Evolutionary conservation across 208 protist genomes (phyloP).

Genomic region (Leishmania major): DNA sequence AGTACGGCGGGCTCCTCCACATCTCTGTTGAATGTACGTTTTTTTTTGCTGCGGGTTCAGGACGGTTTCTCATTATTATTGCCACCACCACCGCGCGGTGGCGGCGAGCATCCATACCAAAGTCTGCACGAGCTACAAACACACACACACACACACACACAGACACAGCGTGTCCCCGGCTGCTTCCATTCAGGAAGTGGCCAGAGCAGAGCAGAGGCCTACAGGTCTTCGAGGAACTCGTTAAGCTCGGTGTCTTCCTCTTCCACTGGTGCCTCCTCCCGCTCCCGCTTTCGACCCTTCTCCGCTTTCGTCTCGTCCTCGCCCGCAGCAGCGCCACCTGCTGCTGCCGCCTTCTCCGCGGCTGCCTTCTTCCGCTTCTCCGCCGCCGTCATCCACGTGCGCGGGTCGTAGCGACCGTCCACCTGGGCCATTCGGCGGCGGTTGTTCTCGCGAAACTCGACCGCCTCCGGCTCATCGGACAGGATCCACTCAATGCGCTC

Average conservation of each 20-base stretch:
- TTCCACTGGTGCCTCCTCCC: constrained; percentile 39
- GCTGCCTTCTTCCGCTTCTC: constrained; percentile 38
- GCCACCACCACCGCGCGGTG: background rate
- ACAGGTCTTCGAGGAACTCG: constrained; percentile 80
- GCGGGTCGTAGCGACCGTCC: constrained; percentile 89
- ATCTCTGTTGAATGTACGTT: background rate
- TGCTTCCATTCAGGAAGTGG: constrained; percentile 5
- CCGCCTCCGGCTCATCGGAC: constrained; percentile 88
- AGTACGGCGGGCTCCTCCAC: background rate
- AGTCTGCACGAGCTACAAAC: background rate
- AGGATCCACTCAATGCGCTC: constrained; percentile 94
- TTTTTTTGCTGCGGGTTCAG: background rate
- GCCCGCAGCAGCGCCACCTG: constrained; percentile 6
- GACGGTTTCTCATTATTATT: background rate
- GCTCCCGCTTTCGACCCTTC: constrained; percentile 44
- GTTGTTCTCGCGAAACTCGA: constrained; percentile 91
- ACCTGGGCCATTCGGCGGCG: constrained; percentile 87
- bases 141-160: constrained; percentile 4
- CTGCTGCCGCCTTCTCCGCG: constrained; percentile 24
- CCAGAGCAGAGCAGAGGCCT: background rate
- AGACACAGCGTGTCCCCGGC: background rate
- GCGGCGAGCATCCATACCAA: background rate
- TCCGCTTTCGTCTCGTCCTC: constrained; percentile 16
- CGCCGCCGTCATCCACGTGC: constrained; percentile 83
- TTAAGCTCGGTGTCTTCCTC: constrained; percentile 72